These are phyloP conservation scores for Flaveria floridana DNA, from an alignment of 140 eudicot species.

Conservation along the genomic window DNA sequence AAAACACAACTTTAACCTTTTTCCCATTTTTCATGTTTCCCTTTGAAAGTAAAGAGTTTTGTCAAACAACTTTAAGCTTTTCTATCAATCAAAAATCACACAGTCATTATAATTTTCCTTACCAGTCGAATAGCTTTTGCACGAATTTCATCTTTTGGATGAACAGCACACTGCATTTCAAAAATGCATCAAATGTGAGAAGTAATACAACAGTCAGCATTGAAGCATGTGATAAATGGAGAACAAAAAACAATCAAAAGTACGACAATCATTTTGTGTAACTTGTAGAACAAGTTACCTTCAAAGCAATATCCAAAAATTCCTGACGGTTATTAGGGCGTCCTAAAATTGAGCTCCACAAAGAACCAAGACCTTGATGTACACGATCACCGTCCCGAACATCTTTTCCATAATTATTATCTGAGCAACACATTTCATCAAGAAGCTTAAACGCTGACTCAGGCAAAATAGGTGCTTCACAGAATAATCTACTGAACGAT, in stretches of 20 bases:
- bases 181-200: slow-evolving; percentile 10
- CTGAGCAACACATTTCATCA: slow-evolving; percentile 70
- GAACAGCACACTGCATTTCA: slow-evolving; percentile 83
- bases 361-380: slow-evolving; percentile 93
- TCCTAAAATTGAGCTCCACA: slow-evolving; percentile 78
- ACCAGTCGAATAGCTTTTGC: slow-evolving; percentile 94
- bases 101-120: slow-evolving; percentile 24
- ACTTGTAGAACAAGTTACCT: slow-evolving; percentile 46
- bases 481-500: slow-evolving; percentile 83
- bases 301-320: slow-evolving; percentile 81
- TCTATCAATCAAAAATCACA: slow-evolving; percentile 11
- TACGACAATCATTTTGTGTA: slow-evolving; percentile 13
- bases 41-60: neutral
- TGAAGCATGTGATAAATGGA: neutral
- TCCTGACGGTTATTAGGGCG: slow-evolving; percentile 74
- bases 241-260: neutral
- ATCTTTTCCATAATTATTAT: slow-evolving; percentile 46
- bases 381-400: slow-evolving; percentile 82
- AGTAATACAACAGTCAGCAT: slow-evolving; percentile 5
- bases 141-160: slow-evolving; percentile 79
- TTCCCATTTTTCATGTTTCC: slow-evolving; percentile 15
- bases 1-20: neutral
- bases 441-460: slow-evolving; percentile 74
- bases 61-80: slow-evolving; percentile 10
- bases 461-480: slow-evolving; percentile 84